phyloP scores from a whole-genome alignment of 345 rosid genomes.

The Stellera chamaejasme region DNA sequence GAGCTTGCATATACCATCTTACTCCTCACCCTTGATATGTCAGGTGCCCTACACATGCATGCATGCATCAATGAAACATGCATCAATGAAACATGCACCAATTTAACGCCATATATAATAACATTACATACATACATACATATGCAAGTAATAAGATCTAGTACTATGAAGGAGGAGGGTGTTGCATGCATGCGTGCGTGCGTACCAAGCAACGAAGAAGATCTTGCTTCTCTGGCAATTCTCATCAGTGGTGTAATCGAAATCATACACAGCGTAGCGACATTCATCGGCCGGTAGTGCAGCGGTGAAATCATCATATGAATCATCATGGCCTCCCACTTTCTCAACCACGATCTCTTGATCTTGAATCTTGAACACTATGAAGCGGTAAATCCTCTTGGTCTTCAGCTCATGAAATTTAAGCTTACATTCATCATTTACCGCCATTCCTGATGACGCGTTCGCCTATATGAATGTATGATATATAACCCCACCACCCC shows the following conservation, averaged over 20 bases:
- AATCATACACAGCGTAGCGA: conserved; percentile 88
- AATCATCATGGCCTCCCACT: conserved; percentile 56
- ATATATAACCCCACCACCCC: not conserved
- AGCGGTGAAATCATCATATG: conserved; percentile 65
- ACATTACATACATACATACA: not conserved
- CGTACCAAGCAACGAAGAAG: conserved; percentile 93
- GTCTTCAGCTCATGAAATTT: conserved; percentile 81
- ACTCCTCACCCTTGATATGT: conserved; percentile 63
- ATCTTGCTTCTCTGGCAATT: conserved; percentile 98
- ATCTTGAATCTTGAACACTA: conserved; percentile 70
- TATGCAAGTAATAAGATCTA: no score
- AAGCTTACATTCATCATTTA: conserved; percentile 81
- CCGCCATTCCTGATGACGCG: conserved; percentile 95
- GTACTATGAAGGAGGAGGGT: not conserved
- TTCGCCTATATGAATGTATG: conserved; percentile 44
- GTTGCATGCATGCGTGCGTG: no score
- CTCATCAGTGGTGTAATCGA: conserved; percentile 75
- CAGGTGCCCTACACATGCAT: conserved; percentile 58
- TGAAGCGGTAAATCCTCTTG: conserved; percentile 76
- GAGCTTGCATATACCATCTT: conserved; percentile 98
- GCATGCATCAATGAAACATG: no score
- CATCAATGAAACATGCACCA: no score
- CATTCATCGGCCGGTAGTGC: conserved; percentile 83
- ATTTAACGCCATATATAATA: no score
- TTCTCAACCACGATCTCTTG: conserved; percentile 86